Percentiles rank a stretch among this genome's conserved stretches.
phyloP scores from a whole-genome alignment of 345 rosid species.

The Linum usitatissimum region DNA sequence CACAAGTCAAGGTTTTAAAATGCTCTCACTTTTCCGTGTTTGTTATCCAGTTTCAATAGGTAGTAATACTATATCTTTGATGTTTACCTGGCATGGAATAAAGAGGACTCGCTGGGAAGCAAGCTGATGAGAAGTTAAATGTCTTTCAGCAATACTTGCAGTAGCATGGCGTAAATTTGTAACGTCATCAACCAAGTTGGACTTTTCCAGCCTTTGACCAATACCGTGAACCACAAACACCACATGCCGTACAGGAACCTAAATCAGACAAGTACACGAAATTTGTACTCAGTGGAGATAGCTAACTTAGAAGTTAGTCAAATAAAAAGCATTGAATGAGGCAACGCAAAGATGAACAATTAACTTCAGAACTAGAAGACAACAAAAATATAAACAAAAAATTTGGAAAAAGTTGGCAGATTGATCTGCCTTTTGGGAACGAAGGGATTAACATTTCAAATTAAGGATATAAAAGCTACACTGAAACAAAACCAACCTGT shows the following conservation, averaged over 20 bases:
- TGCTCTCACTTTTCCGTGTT: too few relatives aligned
- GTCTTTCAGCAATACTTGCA: slow-evolving; percentile 59
- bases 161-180: slow-evolving; percentile 76
- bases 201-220: slow-evolving; percentile 95
- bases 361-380: too few relatives aligned
- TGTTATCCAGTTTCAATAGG: too few relatives aligned
- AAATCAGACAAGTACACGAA: slow-evolving; percentile 23
- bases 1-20: too few relatives aligned
- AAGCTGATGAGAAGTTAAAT: slow-evolving; percentile 62
- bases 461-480: slow-evolving; percentile 7
- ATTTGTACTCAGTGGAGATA: not conserved
- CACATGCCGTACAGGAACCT: slow-evolving; percentile 94
- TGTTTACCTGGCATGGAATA: slow-evolving; percentile 88
- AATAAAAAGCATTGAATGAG: too few relatives aligned
- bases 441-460: too few relatives aligned
- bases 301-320: not conserved
- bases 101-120: slow-evolving; percentile 75
- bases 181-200: slow-evolving; percentile 95
- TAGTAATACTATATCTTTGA: not conserved
- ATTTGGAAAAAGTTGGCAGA: too few relatives aligned
- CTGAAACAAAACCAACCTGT: slow-evolving; percentile 41
- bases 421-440: too few relatives aligned
- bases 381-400: too few relatives aligned
- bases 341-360: too few relatives aligned
- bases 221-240: slow-evolving; percentile 99